Evolutionary conservation across 2,329 filamentous ascomycete genomes (phyloP), one percentile per base, ranked within the genome.

Genomic region (Aureobasidium melanogenum): DNA sequence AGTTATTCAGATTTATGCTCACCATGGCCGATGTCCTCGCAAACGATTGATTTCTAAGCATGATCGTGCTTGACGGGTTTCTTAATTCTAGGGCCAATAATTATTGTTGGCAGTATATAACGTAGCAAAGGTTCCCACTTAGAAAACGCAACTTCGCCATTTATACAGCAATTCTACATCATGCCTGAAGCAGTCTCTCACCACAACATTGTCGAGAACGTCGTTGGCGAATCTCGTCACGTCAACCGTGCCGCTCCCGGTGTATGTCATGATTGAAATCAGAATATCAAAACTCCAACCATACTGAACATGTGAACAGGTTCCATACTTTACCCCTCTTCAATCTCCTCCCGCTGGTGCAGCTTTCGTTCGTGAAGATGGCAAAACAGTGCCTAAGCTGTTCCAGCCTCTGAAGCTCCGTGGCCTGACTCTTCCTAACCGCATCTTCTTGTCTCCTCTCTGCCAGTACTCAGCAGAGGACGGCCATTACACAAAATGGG

Each of bases 381-480:
- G 79, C 66, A 66, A 69, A 60, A 72, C 79, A 12, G 77, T 84
- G 7, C 82, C 83, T 6, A 85, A 85, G 69, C 76, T 85, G 43
- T 85, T 85, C 73, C 77, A 77, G 60, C 82, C 83, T 4, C 71
- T 85, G 55, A 82, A 80, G 69, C 70, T 85, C 55, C 76, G 83
- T 14, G 82, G 82, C 15, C 65, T 85, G n/a, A 84, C 81, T 0
- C 76, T 88, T n/a, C 85, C 85, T 65, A 88, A 88, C 72, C 82
- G 86, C 65, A 84, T 88, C 65, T 81, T 84, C 66, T 75, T 87
- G 12, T 80, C 83, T 2, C 85, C 85, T 0, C 74, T 88, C 4
- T 88, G 56, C 72, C 85, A 88, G 71, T 88, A 88, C 74, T 84
- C 80, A 7, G 82, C 85, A 15, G 70, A 85, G 47, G 81, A 88